Percentiles rank a stretch among this genome's conserved stretches.
These are phyloP conservation scores for Globisporangium spiculum DNA, from an alignment of 352 stramenopile genomes.

Conservation along the genomic window DNA sequence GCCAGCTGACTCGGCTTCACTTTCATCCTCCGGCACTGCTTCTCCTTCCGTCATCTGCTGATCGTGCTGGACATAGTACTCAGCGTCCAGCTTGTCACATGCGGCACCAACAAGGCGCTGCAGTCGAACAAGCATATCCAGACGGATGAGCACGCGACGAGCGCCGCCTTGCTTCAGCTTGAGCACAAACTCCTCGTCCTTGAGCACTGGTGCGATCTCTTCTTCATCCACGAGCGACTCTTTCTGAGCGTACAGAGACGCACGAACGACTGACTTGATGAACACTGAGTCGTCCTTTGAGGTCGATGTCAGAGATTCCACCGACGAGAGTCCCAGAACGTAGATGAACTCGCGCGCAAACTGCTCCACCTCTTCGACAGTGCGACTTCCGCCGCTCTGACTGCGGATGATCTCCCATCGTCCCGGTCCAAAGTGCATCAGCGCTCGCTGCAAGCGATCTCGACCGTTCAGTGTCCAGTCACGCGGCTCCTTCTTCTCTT, in stretches of 20 bases:
- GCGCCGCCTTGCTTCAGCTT: constrained; percentile 85
- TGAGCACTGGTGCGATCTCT: constrained; percentile 66
- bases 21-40: background rate
- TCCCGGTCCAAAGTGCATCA: constrained; percentile 88
- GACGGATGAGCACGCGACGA: constrained; percentile 75
- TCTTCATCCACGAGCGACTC: constrained; percentile 77
- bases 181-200: constrained; percentile 86
- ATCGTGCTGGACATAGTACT: constrained; percentile 31
- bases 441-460: constrained; percentile 75
- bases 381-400: constrained; percentile 83
- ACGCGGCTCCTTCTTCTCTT: constrained; percentile 66
- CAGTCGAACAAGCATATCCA: constrained; percentile 85
- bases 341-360: constrained; percentile 89
- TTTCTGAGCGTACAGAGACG: constrained; percentile 55
- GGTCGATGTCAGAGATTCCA: constrained; percentile 39
- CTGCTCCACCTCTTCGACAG: constrained; percentile 76
- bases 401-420: constrained; percentile 88
- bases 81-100: constrained; percentile 57
- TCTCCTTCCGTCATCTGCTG: constrained; percentile 12
- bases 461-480: constrained; percentile 88
- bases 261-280: constrained; percentile 77
- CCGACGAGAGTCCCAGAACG: constrained; percentile 71
- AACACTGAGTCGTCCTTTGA: constrained; percentile 82
- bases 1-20: constrained; percentile 2
- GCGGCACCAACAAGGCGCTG: constrained; percentile 54